These are phyloP conservation scores for Silene vulgaris DNA, from an alignment of 179 eudicot species.

Conservation along the genomic window DNA sequence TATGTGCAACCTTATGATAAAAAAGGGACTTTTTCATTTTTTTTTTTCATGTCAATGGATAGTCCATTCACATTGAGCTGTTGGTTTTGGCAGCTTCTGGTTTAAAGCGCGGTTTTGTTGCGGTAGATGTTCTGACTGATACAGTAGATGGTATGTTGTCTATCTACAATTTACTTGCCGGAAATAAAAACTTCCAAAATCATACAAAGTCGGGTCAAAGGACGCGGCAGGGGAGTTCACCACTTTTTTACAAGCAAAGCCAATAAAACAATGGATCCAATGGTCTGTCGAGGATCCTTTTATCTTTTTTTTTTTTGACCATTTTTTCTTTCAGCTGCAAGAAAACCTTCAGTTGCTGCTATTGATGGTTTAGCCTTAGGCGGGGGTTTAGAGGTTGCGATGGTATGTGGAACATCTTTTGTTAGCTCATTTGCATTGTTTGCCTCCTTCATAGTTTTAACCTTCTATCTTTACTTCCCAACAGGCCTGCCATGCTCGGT, in stretches of 20 bases:
- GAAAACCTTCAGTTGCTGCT: slow-evolving; percentile 91
- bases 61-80: slow-evolving; percentile 5
- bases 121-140: slow-evolving; percentile 75
- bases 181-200: background rate
- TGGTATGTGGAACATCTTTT: slow-evolving; percentile 47
- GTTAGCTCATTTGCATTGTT: background rate
- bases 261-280: no score
- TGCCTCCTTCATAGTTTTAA: slow-evolving; percentile 10
- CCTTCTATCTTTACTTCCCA: slow-evolving; percentile 9
- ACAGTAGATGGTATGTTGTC: slow-evolving; percentile 57
- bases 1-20: slow-evolving; percentile 23
- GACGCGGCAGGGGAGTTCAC: no score
- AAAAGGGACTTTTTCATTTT: background rate
- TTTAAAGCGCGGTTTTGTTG: slow-evolving; percentile 75
- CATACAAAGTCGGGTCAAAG: background rate
- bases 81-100: slow-evolving; percentile 38
- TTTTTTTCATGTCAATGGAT: background rate
- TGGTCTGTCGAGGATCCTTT: background rate
- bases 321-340: slow-evolving; percentile 45
- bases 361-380: slow-evolving; percentile 91
- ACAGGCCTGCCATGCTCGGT: slow-evolving; percentile 87
- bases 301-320: background rate
- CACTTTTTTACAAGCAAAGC: no score
- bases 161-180: slow-evolving; percentile 1
- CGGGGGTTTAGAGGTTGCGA: slow-evolving; percentile 92